Base-by-base conservation (phyloP, 768 basidiomycete genomes). In the Mycena latifolia region DNA sequence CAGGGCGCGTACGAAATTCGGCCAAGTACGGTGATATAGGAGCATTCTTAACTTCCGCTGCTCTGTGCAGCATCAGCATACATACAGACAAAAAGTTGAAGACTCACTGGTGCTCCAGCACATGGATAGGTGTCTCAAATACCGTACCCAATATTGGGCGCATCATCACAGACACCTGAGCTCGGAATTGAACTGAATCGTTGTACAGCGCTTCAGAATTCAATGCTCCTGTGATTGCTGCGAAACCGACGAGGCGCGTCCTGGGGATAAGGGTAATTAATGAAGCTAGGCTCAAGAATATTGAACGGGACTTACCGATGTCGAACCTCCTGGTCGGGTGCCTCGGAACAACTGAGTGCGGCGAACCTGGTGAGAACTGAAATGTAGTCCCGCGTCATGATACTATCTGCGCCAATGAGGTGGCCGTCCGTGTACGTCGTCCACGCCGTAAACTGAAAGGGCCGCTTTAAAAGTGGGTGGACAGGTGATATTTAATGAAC, bases 361-460 rank as follows among this genome's bases (percentile, higher is more conserved):
- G 92, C 81, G 74, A 97, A 95, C 64, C 82, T 86, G 14, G 77
- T 78, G 39, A 97, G 84, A 31, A 88, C 85, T 10, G 84, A 82
- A 33, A 94, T 78, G 76, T 97, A 97, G 61, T 89, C 85, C 28
- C 82, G 80, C 0, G 93, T 92, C 53, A 94, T 79, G 31, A 74
- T 78, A 60, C 86, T 86, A 73, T 97, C 95, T 15, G 90, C 87
- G 28, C 92, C 93, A 67, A 96, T 89, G 43, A 92, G 81, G 58
- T 89, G 89, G 0, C 95, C 94, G 70, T 96, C 92, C 24, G 96
- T 95, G 70, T 90, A 98, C 18, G 95, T 96, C 22, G 92, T 91
- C 92, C 94, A 98, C 1, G 94, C 91, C 4, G 91, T 93, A 72
- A 97, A 95, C 92, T 96, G 15, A 71, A 33, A n/a, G 20, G 3